A percentile compares a stretch with the other conserved stretches of the same genome.
phyloP scores from a whole-genome alignment of 2,329 filamentous ascomycete species.

The Sarocladium brachiariae region DNA sequence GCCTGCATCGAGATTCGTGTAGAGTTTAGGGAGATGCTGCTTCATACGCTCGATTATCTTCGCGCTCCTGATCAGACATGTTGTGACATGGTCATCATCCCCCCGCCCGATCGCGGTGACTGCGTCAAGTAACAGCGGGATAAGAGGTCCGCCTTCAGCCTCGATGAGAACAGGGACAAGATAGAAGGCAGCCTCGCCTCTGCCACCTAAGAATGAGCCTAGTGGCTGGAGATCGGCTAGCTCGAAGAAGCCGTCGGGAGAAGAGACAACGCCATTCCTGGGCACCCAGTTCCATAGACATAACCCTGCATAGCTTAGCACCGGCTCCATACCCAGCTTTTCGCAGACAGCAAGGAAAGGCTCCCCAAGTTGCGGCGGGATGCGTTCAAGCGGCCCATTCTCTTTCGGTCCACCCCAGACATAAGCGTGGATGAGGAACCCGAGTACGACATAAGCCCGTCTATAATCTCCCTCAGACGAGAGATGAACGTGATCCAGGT shows the following conservation, averaged over 20 bases:
- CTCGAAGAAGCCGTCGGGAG: conserved; percentile 9
- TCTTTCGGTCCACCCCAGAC: conserved; percentile 13
- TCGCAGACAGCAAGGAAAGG: conserved; percentile 16
- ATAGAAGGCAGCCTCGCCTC: conserved; percentile 15
- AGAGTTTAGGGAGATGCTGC: conserved; percentile 14
- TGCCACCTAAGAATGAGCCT: conserved; percentile 13
- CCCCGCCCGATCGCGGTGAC: conserved; percentile 4
- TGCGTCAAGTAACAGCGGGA: conserved; percentile 12
- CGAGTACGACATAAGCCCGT: conserved; percentile 15
- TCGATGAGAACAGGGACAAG: conserved; percentile 16
- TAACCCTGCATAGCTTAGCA: conserved; percentile 16
- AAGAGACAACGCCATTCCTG: neutral
- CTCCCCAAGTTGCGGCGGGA: conserved; percentile 16
- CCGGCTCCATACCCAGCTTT: conserved; percentile 12
- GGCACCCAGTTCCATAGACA: conserved; percentile 16
- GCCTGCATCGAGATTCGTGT: conserved; percentile 12
- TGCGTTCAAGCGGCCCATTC: conserved; percentile 4
- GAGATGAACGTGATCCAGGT: conserved; percentile 9
- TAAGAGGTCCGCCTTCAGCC: conserved; percentile 14
- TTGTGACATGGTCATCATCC: conserved; percentile 6
- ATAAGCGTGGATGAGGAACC: conserved; percentile 15
- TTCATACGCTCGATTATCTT: conserved; percentile 12
- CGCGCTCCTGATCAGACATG: conserved; percentile 8
- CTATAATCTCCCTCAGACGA: conserved; percentile 12
- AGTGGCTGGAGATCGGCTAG: conserved; percentile 11